Evolutionary conservation across 768 basidiomycete species (phyloP), one percentile per base, ranked within the genome.

Genomic region (Boletus edulis): DNA sequence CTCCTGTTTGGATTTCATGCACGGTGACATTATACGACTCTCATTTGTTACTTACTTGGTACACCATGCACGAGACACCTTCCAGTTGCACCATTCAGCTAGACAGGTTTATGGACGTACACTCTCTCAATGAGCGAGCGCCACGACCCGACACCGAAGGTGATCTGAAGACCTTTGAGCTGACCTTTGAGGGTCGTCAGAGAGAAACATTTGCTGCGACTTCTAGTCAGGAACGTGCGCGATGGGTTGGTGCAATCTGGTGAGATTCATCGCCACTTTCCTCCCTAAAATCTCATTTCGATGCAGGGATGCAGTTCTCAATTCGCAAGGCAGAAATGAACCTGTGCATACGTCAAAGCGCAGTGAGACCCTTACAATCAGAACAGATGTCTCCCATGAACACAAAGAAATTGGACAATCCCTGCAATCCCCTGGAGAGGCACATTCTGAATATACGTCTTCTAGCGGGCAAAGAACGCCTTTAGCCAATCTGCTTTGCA

Each of bases 181-280:
- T 91, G n/a, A 48, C 78, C 17, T 86, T 87, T 52, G 77, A 81
- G 49, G 81, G 76, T 14, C 68, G 74, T 22, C 69, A 68, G 4
- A 73, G 69, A 50, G 84, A 88, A 63, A 81, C 75, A 51, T 88
- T 91, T 65, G 87, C 85, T 0, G 82, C 81, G 3, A 67, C 73
- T 11, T 82, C 82, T 20, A 78, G 82, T 27, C 76, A 79, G 55
- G 86, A 87, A 52, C 75, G 89, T 48, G 87, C 86, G 4, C 78
- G 77, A 10, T 91, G 89, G 89, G 78, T 91, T 47, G 86, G 84
- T 61, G 80, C 84, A 4, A 81, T 90, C 45, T 91, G 89, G 89
- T 88, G 66, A 63, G 76, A 34, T 46, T 20, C 51, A 49, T 50
- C 11, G 11, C 9, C 20, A 37, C 32, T 44, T 13, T 3, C 8